Conservation (phyloP, 768 basidiomycete genomes). For the Pisolithus microcarpus region DNA sequence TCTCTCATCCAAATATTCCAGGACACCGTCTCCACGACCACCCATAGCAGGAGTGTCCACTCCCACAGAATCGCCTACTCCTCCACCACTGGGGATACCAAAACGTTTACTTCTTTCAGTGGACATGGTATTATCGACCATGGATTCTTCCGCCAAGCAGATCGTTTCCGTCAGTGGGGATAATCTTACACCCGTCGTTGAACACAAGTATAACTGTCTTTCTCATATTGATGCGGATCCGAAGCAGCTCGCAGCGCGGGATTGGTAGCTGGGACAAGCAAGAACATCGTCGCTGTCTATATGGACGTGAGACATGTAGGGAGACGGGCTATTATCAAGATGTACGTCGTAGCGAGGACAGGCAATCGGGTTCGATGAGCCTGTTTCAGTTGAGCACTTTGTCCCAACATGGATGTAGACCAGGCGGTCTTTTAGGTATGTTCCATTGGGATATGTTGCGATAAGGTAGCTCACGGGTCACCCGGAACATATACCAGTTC, state of each 20-base stretch:
- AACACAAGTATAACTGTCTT: conserved; percentile 42
- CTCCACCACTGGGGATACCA: conserved; percentile 29
- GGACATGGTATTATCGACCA: conserved; percentile 57
- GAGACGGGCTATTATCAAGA: conserved; percentile 58
- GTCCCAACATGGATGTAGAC: neutral
- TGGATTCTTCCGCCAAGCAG: conserved; percentile 51
- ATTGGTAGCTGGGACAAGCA: conserved; percentile 55
- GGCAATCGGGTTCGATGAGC: conserved; percentile 1
- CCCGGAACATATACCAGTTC: too few species aligned
- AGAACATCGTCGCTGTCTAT: conserved; percentile 71
- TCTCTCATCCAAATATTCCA: too few species aligned
- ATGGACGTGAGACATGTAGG: conserved; percentile 71
- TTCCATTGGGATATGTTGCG: too few species aligned
- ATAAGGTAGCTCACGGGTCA: too few species aligned
- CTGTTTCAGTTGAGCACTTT: too few species aligned
- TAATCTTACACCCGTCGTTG: conserved; percentile 42
- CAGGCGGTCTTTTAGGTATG: too few species aligned
- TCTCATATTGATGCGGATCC: conserved; percentile 22
- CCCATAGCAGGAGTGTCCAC: neutral
- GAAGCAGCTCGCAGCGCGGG: conserved; percentile 55
- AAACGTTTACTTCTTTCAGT: conserved; percentile 48
- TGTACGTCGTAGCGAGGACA: conserved; percentile 43
- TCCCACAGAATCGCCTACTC: too few species aligned
- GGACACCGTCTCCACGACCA: neutral
- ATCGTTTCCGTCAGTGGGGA: conserved; percentile 44